phyloP scores from a whole-genome alignment of 371 early-diverging fungal genomes.

The Syncephalastrum racemosum region DNA sequence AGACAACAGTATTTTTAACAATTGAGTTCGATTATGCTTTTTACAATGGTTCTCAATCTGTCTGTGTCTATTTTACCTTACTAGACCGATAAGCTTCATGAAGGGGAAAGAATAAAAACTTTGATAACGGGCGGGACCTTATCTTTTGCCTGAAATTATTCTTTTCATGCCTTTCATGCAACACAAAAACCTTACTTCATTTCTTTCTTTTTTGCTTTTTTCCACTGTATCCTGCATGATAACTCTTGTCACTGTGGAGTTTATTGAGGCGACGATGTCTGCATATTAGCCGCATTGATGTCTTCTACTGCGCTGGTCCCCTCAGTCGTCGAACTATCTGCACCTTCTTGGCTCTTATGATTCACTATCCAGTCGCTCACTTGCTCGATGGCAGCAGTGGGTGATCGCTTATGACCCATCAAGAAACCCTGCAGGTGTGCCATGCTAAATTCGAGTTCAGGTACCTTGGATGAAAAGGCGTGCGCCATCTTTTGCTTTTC shows the following conservation, averaged over 20 bases:
- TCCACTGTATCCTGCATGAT: too few species aligned
- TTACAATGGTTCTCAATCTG: background rate
- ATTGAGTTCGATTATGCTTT: background rate
- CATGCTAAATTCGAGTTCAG: conserved; percentile 56
- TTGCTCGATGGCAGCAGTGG: conserved; percentile 9
- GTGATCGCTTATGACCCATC: conserved; percentile 24
- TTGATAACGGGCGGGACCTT: too few species aligned
- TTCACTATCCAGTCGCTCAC: conserved; percentile 12
- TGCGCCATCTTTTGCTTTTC: conserved; percentile 34
- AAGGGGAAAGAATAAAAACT: too few species aligned
- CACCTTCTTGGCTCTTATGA: conserved; percentile 1
- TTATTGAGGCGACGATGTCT: too few species aligned
- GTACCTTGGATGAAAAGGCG: conserved; percentile 50
- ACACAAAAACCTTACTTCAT: too few species aligned
- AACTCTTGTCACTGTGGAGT: background rate
- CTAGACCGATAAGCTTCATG: conserved; percentile 43
- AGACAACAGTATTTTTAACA: conserved; percentile 1
- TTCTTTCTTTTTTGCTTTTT: too few species aligned
- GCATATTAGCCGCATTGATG: too few species aligned
- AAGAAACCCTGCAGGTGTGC: conserved; percentile 80
- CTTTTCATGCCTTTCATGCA: too few species aligned
- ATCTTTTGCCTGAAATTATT: too few species aligned
- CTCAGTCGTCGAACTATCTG: conserved; percentile 10
- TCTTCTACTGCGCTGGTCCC: background rate
- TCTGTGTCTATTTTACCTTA: conserved; percentile 30